These are phyloP conservation scores for Lichenothelia convexa DNA, from an alignment of 495 filamentous ascomycete genomes.

Conservation along the genomic window DNA sequence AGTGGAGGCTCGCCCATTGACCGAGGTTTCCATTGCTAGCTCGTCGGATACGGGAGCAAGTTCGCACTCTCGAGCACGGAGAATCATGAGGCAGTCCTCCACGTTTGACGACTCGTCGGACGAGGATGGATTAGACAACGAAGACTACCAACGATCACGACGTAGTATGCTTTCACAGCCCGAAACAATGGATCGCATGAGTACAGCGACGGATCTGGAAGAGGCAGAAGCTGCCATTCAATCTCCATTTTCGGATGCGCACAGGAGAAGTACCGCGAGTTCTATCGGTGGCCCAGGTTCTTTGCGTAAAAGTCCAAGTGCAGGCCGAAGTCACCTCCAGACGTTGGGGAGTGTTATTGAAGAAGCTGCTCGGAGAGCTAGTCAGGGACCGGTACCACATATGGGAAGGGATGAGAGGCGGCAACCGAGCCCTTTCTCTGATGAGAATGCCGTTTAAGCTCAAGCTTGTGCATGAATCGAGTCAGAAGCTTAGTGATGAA, in stretches of 20 bases:
- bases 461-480: too few species aligned
- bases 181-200: conserved; percentile 7
- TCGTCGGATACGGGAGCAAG: conserved; percentile 6
- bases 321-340: too few species aligned
- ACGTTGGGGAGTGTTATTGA: neutral
- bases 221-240: conserved; percentile 9
- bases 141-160: conserved; percentile 8
- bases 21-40: conserved; percentile 10
- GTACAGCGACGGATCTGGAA: conserved; percentile 11
- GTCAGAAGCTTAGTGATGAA: too few species aligned
- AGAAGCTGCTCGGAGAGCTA: neutral
- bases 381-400: neutral
- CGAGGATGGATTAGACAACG: conserved; percentile 13
- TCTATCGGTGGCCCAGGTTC: neutral
- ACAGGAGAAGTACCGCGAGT: neutral
- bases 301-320: too few species aligned
- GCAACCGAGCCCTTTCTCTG: neutral
- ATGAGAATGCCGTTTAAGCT: neutral
- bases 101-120: conserved; percentile 6
- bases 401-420: neutral
- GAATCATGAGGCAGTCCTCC: too few species aligned
- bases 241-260: conserved; percentile 12
- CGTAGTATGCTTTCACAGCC: conserved; percentile 4
- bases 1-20: conserved; percentile 10
- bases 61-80: conserved; percentile 13